phyloP scores from a whole-genome alignment of 306 rosid genomes.

The Prunus padus region DNA sequence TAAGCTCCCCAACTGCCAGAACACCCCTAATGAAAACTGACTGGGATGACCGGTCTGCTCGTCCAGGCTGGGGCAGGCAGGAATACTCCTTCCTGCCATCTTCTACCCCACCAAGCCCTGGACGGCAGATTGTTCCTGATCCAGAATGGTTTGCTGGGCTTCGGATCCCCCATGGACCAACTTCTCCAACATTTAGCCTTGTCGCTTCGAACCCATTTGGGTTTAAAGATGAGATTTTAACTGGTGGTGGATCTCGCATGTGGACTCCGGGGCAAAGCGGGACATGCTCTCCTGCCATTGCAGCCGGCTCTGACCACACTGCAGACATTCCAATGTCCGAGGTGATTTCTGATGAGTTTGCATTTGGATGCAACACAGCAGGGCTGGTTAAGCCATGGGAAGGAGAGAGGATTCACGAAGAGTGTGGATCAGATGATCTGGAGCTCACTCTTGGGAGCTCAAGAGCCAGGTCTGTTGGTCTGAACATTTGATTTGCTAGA shows the following conservation, averaged over 20 bases:
- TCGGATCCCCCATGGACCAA: constrained; percentile 63
- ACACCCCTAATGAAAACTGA: constrained; percentile 55
- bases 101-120: constrained; percentile 87
- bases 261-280: constrained; percentile 95
- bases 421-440: constrained; percentile 70
- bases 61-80: constrained; percentile 51
- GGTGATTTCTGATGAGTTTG: constrained; percentile 70
- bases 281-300: constrained; percentile 83
- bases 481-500: constrained; percentile 14
- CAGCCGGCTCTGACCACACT: constrained; percentile 68
- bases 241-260: constrained; percentile 67
- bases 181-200: constrained; percentile 80
- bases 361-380: constrained; percentile 65
- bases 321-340: constrained; percentile 83
- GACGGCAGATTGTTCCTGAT: constrained; percentile 53
- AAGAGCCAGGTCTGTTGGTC: constrained; percentile 54
- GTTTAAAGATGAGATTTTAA: constrained; percentile 59
- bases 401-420: constrained; percentile 88
- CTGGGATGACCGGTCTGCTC: constrained; percentile 60
- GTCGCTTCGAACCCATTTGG: constrained; percentile 83
- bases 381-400: constrained; percentile 85
- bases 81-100: constrained; percentile 61
- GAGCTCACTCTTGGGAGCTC: constrained; percentile 94
- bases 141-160: constrained; percentile 80
- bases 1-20: constrained; percentile 83